phyloP scores from a whole-genome alignment of 2,329 filamentous ascomycete species.

The Akanthomyces lecanii region DNA sequence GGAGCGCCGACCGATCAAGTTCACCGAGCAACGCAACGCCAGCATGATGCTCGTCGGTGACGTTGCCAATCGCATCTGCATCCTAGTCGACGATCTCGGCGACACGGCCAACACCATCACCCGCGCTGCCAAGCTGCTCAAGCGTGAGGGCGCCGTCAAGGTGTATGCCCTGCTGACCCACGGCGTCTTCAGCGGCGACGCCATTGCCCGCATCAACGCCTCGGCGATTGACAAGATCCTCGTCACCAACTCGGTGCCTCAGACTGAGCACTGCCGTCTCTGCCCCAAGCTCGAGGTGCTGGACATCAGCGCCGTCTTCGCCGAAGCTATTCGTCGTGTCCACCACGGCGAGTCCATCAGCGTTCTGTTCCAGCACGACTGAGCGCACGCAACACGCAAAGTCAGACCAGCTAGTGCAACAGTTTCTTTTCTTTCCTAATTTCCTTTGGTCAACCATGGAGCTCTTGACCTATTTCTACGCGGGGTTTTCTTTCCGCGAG shows the following conservation, averaged over 20 bases:
- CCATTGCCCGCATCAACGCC: slow-evolving; percentile 88
- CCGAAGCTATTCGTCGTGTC: slow-evolving; percentile 90
- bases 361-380: slow-evolving; percentile 64
- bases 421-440: not conserved
- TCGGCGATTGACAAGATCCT: slow-evolving; percentile 90
- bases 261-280: slow-evolving; percentile 70
- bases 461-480: not conserved
- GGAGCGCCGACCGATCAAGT: slow-evolving; percentile 85
- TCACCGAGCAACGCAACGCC: slow-evolving; percentile 83
- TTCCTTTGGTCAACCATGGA: not conserved
- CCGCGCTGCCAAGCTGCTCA: slow-evolving; percentile 90
- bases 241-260: slow-evolving; percentile 92
- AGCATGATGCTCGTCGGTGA: slow-evolving; percentile 95
- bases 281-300: slow-evolving; percentile 90
- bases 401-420: not conserved
- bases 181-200: slow-evolving; percentile 91
- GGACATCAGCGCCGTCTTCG: slow-evolving; percentile 85
- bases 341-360: slow-evolving; percentile 98
- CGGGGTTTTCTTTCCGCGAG: not conserved
- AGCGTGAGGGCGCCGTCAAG: slow-evolving; percentile 86
- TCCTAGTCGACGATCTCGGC: slow-evolving; percentile 89
- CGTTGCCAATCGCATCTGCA: slow-evolving; percentile 74
- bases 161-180: slow-evolving; percentile 94
- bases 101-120: slow-evolving; percentile 98
- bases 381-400: not conserved